These are phyloP conservation scores for Beauveria brongniartii DNA, from an alignment of 2,329 filamentous ascomycete genomes.

Conservation along the genomic window DNA sequence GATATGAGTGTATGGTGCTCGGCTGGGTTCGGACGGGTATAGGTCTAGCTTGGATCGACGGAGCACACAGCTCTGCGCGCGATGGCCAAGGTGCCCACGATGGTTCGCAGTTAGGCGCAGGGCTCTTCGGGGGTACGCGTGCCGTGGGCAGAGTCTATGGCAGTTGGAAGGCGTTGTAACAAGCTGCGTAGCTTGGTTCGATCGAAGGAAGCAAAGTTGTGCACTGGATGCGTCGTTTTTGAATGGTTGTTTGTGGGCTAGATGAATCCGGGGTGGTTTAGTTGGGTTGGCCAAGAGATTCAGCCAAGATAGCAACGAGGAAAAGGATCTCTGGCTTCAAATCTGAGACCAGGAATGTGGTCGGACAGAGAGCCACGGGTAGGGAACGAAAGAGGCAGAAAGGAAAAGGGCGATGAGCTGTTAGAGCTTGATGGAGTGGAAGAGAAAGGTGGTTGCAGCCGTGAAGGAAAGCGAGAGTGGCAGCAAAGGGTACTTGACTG, in stretches of 20 bases:
- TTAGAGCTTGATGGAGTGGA: conserved; percentile 2
- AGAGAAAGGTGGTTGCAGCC: conserved; percentile 1
- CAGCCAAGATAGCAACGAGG: neutral
- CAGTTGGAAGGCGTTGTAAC: neutral
- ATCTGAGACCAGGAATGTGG: neutral
- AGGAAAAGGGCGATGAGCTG: neutral
- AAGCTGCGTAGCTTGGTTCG: neutral
- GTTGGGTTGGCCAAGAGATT: neutral
- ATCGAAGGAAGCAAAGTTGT: neutral
- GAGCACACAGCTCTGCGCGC: neutral
- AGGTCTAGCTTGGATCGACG: neutral
- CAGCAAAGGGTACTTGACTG: neutral
- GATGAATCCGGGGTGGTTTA: neutral
- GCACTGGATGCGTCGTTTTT: conserved; percentile 4
- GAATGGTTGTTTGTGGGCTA: conserved; percentile 1
- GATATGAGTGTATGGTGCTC: neutral
- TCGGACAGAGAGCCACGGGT: neutral
- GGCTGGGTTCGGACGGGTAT: neutral
- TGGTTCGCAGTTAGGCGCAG: neutral
- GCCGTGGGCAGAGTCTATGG: neutral
- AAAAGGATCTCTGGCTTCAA: neutral
- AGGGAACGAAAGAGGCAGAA: neutral
- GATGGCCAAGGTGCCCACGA: neutral
- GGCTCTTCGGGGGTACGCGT: neutral
- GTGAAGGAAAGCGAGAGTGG: conserved; percentile 2